phyloP scores from a whole-genome alignment of 139 green algal species.

The Chlamydomonas urium region DNA sequence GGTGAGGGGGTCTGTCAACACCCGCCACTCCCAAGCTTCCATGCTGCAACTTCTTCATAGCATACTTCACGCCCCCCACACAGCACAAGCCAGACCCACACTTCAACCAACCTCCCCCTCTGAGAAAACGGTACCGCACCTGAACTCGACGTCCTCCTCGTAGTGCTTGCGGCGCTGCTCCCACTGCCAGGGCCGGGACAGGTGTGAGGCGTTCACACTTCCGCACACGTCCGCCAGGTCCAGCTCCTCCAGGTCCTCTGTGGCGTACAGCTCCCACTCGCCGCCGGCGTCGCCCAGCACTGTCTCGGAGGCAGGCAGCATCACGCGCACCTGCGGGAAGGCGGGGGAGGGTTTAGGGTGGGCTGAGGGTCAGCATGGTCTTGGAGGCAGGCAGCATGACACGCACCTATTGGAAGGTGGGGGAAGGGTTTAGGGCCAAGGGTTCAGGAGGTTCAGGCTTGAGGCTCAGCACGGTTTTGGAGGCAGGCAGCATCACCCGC shows the following conservation, averaged over 20 bases:
- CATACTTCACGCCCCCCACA: too few relatives aligned
- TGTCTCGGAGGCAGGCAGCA: slow-evolving; percentile 74
- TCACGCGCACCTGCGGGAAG: slow-evolving; percentile 58
- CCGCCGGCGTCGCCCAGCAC: slow-evolving; percentile 84
- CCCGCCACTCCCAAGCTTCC: too few relatives aligned
- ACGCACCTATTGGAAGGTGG: background rate
- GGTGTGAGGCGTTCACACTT: slow-evolving; percentile 22
- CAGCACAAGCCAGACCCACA: background rate
- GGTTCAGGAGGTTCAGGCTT: too few relatives aligned
- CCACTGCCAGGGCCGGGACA: slow-evolving; percentile 38
- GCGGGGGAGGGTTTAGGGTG: background rate
- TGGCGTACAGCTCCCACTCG: slow-evolving; percentile 80
- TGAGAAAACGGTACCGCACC: too few relatives aligned
- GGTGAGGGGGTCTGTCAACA: too few relatives aligned
- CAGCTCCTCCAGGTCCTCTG: slow-evolving; percentile 24
- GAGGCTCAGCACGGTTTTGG: too few relatives aligned
- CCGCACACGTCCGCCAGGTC: slow-evolving; percentile 10
- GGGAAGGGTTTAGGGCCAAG: background rate
- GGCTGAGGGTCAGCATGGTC: background rate
- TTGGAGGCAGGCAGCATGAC: background rate
- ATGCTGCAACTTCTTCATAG: too few relatives aligned
- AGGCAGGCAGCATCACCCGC: too few relatives aligned
- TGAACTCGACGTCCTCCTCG: slow-evolving; percentile 42
- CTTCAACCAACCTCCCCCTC: too few relatives aligned
- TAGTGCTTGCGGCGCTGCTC: slow-evolving; percentile 36